Conservation (phyloP, 768 basidiomycete species). For the Agrocybe praecox region DNA sequence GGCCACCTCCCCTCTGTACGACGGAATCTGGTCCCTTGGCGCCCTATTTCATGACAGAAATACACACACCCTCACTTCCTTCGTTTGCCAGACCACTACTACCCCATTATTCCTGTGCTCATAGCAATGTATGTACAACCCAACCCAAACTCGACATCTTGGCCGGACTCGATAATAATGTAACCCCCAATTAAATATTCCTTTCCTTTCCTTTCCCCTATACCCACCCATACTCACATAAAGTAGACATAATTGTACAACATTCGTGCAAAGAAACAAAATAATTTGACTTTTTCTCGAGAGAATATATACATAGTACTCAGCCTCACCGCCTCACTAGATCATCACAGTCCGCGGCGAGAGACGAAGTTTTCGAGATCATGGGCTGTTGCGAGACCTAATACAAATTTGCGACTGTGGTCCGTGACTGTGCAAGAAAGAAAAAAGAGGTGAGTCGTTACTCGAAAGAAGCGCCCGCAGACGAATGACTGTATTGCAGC, state of each 20-base stretch:
- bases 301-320: neutral
- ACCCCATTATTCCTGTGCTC: neutral
- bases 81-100: neutral
- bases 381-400: constrained; percentile 76
- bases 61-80: neutral
- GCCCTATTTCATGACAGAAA: constrained; percentile 10
- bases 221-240: neutral
- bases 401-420: constrained; percentile 75
- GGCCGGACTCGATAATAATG: neutral
- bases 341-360: constrained; percentile 43
- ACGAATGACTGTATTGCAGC: neutral
- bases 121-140: neutral
- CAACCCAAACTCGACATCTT: neutral
- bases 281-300: neutral
- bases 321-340: neutral
- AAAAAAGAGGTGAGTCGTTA: constrained; percentile 1
- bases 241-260: neutral
- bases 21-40: constrained; percentile 41
- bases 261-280: neutral
- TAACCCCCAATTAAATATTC: neutral
- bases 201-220: neutral
- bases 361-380: constrained; percentile 70
- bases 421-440: constrained; percentile 71
- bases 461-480: neutral
- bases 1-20: constrained; percentile 39